Evolutionary conservation across 2,329 filamentous ascomycete genomes (phyloP), one percentile per base, ranked within the genome.

Genomic region (Aspergillus intermedius): DNA sequence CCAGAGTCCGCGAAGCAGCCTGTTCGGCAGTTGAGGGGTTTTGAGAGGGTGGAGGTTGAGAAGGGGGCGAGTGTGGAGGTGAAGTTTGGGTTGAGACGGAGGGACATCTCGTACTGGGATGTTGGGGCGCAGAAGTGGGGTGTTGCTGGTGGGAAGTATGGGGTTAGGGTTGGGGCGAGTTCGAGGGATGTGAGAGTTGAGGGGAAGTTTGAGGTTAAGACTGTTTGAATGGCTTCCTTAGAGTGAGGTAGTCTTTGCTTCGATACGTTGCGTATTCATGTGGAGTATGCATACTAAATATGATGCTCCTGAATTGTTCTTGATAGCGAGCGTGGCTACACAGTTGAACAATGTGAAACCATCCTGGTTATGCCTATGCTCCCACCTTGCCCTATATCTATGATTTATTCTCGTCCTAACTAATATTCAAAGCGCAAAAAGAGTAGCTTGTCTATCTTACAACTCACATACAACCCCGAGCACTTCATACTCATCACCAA

Each of bases 21-120:
- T 48, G 62, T 57, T 28, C 53, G 58, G 48, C 73, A 76, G 55
- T 67, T 79, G 4, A 68, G 77, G 54, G 77, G 68, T 44, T 82
- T 82, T 51, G 70, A 76, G 5, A 81, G 80, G 61, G 58, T 77
- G 2, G 53, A 57, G 1, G 60, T 82, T 1, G 55, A 58, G 5
- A 56, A 69, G 1, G 72, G 73, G 1, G 61, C 73, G 59, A 69
- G 60, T 12, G 57, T 57, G 30, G 68, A 53, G 0, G 69, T 76
- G 13, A 57, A 52, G 2, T 80, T 81, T 46, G 62, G 67, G 42
- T 64, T 82, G 15, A 71, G 58, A 6, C 49, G 67, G 5, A 60
- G 62, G 8, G 68, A 70, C 52, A 21, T 70, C 22, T 65, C 61
- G 21, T 63, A 61, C 40, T 71, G 68, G 68, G 61, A 69, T 54